phyloP scores from a whole-genome alignment of 176 grass and related monocot genomes.

The Eleusine indica region DNA sequence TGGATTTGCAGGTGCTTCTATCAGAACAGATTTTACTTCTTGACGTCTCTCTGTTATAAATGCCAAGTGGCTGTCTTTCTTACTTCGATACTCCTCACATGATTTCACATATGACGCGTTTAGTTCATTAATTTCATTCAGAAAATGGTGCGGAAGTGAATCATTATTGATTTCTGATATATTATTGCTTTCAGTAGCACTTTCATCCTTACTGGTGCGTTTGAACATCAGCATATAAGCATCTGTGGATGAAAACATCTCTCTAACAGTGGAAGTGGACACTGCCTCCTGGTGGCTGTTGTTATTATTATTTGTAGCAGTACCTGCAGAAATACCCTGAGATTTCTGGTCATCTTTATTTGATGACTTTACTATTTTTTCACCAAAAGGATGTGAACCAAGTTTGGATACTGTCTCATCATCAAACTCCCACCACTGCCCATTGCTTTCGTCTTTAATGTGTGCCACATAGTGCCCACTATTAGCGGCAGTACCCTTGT shows the following conservation, averaged over 20 bases:
- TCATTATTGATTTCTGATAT: constrained; percentile 46
- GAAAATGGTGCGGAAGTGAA: constrained; percentile 68
- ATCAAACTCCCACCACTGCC: constrained; percentile 99
- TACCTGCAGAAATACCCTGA: constrained; percentile 42
- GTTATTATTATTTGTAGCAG: constrained; percentile 47
- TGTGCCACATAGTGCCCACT: constrained; percentile 98
- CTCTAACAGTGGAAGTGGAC: constrained; percentile 37
- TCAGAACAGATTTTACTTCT: constrained; percentile 87
- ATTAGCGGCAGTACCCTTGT: constrained; percentile 93
- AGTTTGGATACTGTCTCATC: constrained; percentile 95
- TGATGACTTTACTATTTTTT: constrained; percentile 62
- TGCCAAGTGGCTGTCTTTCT: constrained; percentile 68
- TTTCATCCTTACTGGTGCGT: constrained; percentile 45
- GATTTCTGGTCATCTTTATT: constrained; percentile 59
- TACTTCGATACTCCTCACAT: constrained; percentile 72
- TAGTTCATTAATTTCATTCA: constrained; percentile 66
- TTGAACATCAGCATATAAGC: constrained; percentile 99
- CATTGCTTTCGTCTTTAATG: constrained; percentile 91
- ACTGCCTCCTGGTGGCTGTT: constrained; percentile 39
- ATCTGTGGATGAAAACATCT: constrained; percentile 94
- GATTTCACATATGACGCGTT: constrained; percentile 67
- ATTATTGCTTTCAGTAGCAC: constrained; percentile 44
- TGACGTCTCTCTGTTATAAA: constrained; percentile 74
- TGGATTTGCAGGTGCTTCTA: constrained; percentile 65
- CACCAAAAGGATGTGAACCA: constrained; percentile 87